Percentiles rank a stretch among this genome's conserved stretches.
Conservation (phyloP, 2,329 filamentous ascomycete genomes). For the Aspergillus neoniger region DNA sequence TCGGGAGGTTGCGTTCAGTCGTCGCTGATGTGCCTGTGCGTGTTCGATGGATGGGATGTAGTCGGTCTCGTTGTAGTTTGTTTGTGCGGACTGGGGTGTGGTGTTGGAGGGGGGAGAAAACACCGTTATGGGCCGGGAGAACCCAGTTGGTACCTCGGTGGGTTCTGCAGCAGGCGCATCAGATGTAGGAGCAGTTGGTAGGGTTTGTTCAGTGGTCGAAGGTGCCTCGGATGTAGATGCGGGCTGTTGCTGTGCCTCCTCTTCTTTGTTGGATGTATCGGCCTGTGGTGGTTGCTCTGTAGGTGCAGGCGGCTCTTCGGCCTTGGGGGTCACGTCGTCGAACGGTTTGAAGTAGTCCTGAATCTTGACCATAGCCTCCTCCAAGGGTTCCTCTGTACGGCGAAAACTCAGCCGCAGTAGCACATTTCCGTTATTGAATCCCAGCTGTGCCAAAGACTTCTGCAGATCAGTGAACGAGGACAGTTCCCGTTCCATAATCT, state of each 20-base stretch:
- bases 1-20: conserved; percentile 73
- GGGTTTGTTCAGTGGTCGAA: conserved; percentile 17
- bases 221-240: conserved; percentile 13
- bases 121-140: conserved; percentile 58
- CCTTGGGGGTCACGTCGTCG: conserved; percentile 32
- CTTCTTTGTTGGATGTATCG: conserved; percentile 13
- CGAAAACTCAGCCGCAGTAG: conserved; percentile 77
- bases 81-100: conserved; percentile 73
- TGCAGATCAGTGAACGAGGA: conserved; percentile 78
- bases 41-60: conserved; percentile 82
- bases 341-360: conserved; percentile 67
- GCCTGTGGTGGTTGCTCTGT: conserved; percentile 12
- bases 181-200: conserved; percentile 15
- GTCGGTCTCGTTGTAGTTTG: conserved; percentile 68
- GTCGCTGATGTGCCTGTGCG: conserved; percentile 74
- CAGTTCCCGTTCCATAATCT: conserved; percentile 79
- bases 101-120: conserved; percentile 75
- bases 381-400: conserved; percentile 73
- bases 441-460: conserved; percentile 83
- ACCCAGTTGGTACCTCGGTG: conserved; percentile 42
- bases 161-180: conserved; percentile 23
- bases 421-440: conserved; percentile 80
- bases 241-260: conserved; percentile 15
- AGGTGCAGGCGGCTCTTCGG: conserved; percentile 28
- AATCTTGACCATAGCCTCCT: conserved; percentile 83